Percentiles rank a stretch among this genome's conserved stretches.
Evolutionary conservation across 345 rosid species (phyloP).

Genomic region (Camelina neglecta): DNA sequence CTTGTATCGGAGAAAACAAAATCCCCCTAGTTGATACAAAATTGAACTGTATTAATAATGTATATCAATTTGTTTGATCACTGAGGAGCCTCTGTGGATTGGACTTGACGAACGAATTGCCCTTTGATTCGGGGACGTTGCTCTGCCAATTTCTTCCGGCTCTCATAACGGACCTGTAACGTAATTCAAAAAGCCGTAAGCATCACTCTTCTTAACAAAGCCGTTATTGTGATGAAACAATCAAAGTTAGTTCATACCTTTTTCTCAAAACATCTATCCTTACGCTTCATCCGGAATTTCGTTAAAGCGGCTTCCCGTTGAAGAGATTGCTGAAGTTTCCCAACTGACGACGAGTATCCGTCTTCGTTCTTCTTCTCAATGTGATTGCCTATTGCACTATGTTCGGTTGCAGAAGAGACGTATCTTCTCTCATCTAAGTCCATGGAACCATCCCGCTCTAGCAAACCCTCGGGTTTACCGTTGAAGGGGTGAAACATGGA

Average conservation of each 20-base stretch:
- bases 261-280: constrained; percentile 92
- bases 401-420: constrained; percentile 59
- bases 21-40: constrained; percentile 30
- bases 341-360: constrained; percentile 41
- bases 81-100: constrained; percentile 35
- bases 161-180: constrained; percentile 72
- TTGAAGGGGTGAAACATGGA: constrained; percentile 50
- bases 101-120: constrained; percentile 66
- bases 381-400: constrained; percentile 69
- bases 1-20: constrained; percentile 12
- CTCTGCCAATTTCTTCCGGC: constrained; percentile 72
- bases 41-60: not conserved
- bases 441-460: constrained; percentile 52
- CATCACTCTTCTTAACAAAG: not conserved
- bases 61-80: constrained; percentile 27
- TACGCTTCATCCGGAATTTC: constrained; percentile 91
- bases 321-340: constrained; percentile 53
- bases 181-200: constrained; percentile 10
- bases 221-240: not conserved
- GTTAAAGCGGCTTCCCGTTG: constrained; percentile 89
- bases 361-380: constrained; percentile 67
- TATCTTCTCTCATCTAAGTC: constrained; percentile 59
- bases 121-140: constrained; percentile 70
- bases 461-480: constrained; percentile 46
- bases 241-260: constrained; percentile 58